Percentiles rank a stretch among this genome's conserved stretches.
These are phyloP conservation scores for Colletotrichum higginsianum DNA, from an alignment of 2,329 filamentous ascomycete genomes.

Conservation along the genomic window DNA sequence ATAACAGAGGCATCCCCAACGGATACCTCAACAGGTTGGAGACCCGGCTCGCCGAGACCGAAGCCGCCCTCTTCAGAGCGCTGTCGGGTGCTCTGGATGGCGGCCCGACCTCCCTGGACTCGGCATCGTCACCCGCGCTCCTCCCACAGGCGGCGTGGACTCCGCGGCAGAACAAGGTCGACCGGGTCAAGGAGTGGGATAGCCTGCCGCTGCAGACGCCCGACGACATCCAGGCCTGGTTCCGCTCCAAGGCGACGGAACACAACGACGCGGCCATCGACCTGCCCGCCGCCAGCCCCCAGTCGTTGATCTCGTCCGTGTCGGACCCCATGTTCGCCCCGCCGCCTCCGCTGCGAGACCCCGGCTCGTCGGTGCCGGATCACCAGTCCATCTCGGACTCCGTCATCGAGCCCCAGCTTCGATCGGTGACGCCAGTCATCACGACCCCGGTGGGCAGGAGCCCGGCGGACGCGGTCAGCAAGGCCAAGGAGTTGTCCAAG, in stretches of 20 bases:
- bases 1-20: constrained; percentile 51
- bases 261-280: not conserved
- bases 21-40: constrained; percentile 58
- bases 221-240: constrained; percentile 46
- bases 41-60: constrained; percentile 52
- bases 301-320: constrained; percentile 8
- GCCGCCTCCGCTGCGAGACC: constrained; percentile 1
- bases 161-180: constrained; percentile 46
- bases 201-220: constrained; percentile 43
- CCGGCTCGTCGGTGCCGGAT: not conserved
- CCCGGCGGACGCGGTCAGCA: constrained; percentile 16
- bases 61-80: constrained; percentile 48
- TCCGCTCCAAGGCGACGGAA: constrained; percentile 25
- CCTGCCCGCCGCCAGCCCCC: constrained; percentile 10
- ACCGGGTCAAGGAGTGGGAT: constrained; percentile 50
- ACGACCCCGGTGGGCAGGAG: not conserved
- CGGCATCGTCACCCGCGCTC: constrained; percentile 4
- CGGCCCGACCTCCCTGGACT: not conserved
- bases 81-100: constrained; percentile 32
- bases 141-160: constrained; percentile 27
- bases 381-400: not conserved
- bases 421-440: constrained; percentile 23
- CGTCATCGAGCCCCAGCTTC: constrained; percentile 24
- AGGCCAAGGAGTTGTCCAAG: constrained; percentile 32
- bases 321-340: constrained; percentile 7